Conservation (phyloP, 2,329 filamentous ascomycete species). For the Phyllosticta citrichinensis region DNA sequence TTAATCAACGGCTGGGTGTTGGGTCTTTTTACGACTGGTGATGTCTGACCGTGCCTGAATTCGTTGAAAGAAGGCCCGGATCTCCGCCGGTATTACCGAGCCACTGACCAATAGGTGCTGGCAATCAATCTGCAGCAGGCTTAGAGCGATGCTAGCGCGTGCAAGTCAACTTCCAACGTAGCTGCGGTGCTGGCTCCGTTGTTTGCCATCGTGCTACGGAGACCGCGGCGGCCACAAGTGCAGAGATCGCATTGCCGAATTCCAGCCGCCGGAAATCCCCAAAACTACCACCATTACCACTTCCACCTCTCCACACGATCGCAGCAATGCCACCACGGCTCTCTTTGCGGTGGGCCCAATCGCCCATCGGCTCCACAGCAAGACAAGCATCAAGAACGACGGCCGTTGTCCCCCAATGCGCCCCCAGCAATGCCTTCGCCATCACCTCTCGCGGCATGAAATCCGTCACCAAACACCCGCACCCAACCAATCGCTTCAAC, state of each 20-base stretch:
- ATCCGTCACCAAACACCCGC: conserved; percentile 5
- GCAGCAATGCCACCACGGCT: conserved; percentile 5
- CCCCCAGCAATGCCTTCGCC: conserved; percentile 4
- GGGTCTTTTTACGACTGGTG: not conserved
- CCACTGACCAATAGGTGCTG: not conserved
- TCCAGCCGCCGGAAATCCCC: not conserved
- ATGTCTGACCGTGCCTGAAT: not conserved
- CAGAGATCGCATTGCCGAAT: conserved; percentile 4
- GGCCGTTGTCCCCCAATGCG: not conserved
- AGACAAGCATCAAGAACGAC: not conserved
- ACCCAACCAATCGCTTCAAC: conserved; percentile 37
- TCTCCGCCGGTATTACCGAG: not conserved
- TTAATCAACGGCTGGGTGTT: not conserved
- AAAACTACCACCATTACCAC: not conserved
- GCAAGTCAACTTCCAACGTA: not conserved
- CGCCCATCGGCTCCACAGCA: not conserved
- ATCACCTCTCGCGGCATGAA: conserved; percentile 3
- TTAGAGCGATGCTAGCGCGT: not conserved
- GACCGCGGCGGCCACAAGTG: conserved; percentile 6
- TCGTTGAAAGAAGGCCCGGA: too few species aligned
- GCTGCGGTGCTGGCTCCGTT: not conserved
- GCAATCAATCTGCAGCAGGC: not conserved
- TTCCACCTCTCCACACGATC: not conserved
- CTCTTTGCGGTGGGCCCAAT: not conserved
- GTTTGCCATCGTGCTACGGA: not conserved